These are phyloP conservation scores for Lepraria neglecta DNA, from an alignment of 495 filamentous ascomycete genomes.

Conservation along the genomic window DNA sequence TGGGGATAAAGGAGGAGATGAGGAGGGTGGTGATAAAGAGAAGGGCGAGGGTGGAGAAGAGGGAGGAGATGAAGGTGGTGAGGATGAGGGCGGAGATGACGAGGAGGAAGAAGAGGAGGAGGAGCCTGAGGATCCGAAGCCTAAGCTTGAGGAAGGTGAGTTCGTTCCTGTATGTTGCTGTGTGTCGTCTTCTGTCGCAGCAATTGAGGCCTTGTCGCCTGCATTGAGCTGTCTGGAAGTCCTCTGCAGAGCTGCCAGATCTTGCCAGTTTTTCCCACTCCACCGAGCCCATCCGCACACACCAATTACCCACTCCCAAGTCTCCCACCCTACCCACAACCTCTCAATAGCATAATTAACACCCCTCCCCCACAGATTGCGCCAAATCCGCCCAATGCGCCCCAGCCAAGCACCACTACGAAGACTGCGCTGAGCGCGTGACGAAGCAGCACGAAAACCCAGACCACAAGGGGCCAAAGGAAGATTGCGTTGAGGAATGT, in stretches of 20 bases:
- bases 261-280: neutral
- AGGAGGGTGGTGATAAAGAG: constrained; percentile 39
- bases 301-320: neutral
- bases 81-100: constrained; percentile 40
- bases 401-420: constrained; percentile 91
- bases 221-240: no score
- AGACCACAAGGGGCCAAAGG: constrained; percentile 57
- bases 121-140: constrained; percentile 81
- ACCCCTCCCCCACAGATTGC: constrained; percentile 60
- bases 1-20: constrained; percentile 41
- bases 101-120: constrained; percentile 79
- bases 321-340: no score
- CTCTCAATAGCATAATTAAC: neutral
- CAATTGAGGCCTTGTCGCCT: no score
- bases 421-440: constrained; percentile 94
- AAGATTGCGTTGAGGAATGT: constrained; percentile 99
- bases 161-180: constrained; percentile 23
- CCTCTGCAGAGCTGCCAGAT: no score
- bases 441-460: constrained; percentile 62
- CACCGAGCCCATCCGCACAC: neutral
- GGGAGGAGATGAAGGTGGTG: constrained; percentile 44
- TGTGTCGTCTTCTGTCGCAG: no score
- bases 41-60: constrained; percentile 40
- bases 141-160: constrained; percentile 84
- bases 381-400: constrained; percentile 74